A percentile compares a stretch with the other conserved stretches of the same genome.
phyloP scores from a whole-genome alignment of 495 filamentous ascomycete genomes.

The Neurospora hispaniola region DNA sequence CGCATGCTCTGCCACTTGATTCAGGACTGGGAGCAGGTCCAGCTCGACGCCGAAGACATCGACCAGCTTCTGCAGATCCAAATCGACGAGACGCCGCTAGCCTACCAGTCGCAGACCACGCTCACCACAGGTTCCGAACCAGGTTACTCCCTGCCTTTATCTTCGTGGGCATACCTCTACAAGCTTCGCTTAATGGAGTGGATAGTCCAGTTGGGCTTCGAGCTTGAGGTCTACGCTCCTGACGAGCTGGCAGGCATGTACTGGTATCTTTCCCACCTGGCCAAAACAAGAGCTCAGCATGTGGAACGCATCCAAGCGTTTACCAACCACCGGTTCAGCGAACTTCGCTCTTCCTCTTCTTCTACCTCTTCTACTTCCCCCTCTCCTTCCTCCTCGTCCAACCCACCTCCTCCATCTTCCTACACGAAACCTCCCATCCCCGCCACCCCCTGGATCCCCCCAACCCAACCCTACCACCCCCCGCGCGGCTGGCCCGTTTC shows the following conservation, averaged over 20 bases:
- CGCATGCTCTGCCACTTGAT: conserved; percentile 74
- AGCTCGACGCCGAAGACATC: conserved; percentile 70
- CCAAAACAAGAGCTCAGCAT: conserved; percentile 46
- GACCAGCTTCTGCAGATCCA: conserved; percentile 59
- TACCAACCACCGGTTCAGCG: conserved; percentile 25
- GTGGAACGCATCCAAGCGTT: conserved; percentile 64
- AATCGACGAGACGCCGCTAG: conserved; percentile 49
- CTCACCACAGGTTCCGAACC: conserved; percentile 21
- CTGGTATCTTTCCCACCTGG: conserved; percentile 60
- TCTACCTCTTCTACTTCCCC: background rate
- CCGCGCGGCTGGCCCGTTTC: conserved; percentile 8
- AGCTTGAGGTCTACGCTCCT: conserved; percentile 76
- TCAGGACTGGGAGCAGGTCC: conserved; percentile 73
- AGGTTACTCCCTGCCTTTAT: conserved; percentile 55
- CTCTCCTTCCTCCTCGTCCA: background rate
- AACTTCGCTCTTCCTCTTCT: conserved; percentile 13
- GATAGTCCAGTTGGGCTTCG: conserved; percentile 90
- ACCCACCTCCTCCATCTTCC: background rate
- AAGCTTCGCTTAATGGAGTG: conserved; percentile 80
- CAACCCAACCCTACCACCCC: background rate
- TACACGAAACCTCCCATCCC: background rate
- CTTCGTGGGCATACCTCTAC: conserved; percentile 80
- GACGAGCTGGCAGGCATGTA: conserved; percentile 89
- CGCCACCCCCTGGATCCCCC: background rate
- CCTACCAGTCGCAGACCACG: conserved; percentile 15